These are phyloP conservation scores for Fusarium aywerte DNA, from an alignment of 2,329 filamentous ascomycete genomes.

Conservation along the genomic window DNA sequence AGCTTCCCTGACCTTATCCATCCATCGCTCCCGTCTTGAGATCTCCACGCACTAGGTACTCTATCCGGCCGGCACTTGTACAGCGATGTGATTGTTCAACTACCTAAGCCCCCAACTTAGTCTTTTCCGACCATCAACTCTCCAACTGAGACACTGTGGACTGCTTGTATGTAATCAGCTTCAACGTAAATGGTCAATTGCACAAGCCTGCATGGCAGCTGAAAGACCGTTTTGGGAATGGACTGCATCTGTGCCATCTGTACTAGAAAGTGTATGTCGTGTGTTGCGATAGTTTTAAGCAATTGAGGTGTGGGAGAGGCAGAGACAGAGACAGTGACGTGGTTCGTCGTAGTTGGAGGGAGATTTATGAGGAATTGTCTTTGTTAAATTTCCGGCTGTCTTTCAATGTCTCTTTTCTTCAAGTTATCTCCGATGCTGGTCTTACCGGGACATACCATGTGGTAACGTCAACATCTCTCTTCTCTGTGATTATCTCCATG, in stretches of 20 bases:
- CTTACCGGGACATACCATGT: background rate
- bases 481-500: background rate
- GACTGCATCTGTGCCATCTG: background rate
- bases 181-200: conserved; percentile 1
- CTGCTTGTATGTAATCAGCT: conserved; percentile 4
- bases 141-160: conserved; percentile 27
- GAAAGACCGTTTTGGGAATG: conserved; percentile 35
- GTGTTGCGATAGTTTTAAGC: background rate
- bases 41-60: background rate
- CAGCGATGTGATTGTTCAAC: background rate
- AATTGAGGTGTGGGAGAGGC: background rate
- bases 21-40: background rate
- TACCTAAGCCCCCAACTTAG: background rate
- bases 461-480: background rate
- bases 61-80: conserved; percentile 5
- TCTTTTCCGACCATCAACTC: background rate
- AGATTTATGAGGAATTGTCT: background rate
- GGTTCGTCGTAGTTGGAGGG: conserved; percentile 8
- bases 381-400: background rate
- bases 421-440: too few species aligned
- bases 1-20: background rate
- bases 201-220: conserved; percentile 13
- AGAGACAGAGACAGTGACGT: conserved; percentile 27
- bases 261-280: conserved; percentile 4
- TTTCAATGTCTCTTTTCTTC: background rate